A percentile compares a stretch with the other conserved stretches of the same genome.
phyloP scores from a whole-genome alignment of 257 asterid species.

The Gardenia jasminoides region DNA sequence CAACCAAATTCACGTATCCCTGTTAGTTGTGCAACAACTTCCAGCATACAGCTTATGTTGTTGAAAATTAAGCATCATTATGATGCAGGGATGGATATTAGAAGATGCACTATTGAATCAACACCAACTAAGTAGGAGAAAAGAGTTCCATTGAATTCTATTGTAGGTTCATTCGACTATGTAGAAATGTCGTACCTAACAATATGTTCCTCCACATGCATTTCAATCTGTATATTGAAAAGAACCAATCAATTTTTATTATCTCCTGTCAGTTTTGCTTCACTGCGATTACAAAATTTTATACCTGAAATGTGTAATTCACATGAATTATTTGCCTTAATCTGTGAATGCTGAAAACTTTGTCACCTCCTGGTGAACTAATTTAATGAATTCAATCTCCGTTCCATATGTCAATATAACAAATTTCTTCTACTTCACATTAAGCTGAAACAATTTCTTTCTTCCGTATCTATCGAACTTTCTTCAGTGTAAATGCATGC shows the following conservation, averaged over 20 bases:
- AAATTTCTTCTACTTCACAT: no score
- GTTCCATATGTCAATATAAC: no score
- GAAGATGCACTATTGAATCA: no score
- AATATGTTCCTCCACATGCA: not conserved
- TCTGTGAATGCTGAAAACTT: not conserved
- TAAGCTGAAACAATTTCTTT: not conserved
- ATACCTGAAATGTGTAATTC: not conserved
- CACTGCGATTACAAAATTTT: not conserved
- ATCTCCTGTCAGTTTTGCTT: not conserved
- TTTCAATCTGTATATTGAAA: not conserved
- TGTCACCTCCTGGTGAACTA: no score
- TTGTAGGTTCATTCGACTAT: no score
- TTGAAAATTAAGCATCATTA: not conserved
- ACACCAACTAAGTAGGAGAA: not conserved
- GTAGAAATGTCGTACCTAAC: not conserved
- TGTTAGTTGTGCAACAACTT: no score
- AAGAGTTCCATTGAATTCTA: no score
- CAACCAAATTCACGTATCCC: no score
- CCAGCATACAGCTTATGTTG: no score
- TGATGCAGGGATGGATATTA: no score
- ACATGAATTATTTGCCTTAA: not conserved
- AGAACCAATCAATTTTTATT: not conserved
- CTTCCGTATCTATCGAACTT: not conserved
- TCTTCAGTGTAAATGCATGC: not conserved
- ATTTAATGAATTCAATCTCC: no score